phyloP scores from a whole-genome alignment of 2,329 filamentous ascomycete species.

The Penicillium sp. region DNA sequence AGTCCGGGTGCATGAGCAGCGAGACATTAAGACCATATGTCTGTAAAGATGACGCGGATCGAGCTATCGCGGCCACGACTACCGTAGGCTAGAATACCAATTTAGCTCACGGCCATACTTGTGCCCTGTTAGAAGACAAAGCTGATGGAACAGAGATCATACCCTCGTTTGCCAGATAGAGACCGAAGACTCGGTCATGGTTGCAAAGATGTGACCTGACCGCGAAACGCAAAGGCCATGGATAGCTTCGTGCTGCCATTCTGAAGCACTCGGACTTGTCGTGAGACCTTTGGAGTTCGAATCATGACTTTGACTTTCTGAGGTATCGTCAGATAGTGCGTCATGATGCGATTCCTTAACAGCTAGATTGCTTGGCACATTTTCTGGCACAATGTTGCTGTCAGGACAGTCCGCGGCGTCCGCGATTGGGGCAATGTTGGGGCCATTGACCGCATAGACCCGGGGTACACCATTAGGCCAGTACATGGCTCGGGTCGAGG shows the following conservation, averaged over 20 bases:
- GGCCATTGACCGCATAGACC: conserved; percentile 45
- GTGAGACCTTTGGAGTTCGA: conserved; percentile 6
- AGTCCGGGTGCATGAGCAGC: conserved; percentile 82
- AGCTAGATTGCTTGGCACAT: conserved; percentile 23
- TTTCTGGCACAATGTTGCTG: conserved; percentile 12
- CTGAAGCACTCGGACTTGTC: conserved; percentile 25
- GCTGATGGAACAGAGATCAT: conserved; percentile 24
- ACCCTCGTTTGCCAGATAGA: conserved; percentile 97
- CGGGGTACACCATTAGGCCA: conserved; percentile 47
- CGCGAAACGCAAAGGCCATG: conserved; percentile 71
- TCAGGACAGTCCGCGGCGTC: conserved; percentile 22
- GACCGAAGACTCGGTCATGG: conserved; percentile 76
- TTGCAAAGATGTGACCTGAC: conserved; percentile 76
- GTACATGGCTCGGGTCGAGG: conserved; percentile 39
- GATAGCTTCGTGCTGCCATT: conserved; percentile 58
- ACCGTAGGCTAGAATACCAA: conserved; percentile 64
- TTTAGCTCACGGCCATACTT: conserved; percentile 19
- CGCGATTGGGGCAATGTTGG: conserved; percentile 28
- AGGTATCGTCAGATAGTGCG: conserved; percentile 7
- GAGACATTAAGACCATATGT: conserved; percentile 81
- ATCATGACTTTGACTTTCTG: conserved; percentile 1
- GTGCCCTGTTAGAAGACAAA: neutral
- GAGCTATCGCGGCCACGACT: conserved; percentile 75
- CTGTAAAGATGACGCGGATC: conserved; percentile 70
- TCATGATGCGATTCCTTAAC: conserved; percentile 8